Base-by-base conservation (phyloP, 306 rosid species). In the Cicer chorassanicum region DNA sequence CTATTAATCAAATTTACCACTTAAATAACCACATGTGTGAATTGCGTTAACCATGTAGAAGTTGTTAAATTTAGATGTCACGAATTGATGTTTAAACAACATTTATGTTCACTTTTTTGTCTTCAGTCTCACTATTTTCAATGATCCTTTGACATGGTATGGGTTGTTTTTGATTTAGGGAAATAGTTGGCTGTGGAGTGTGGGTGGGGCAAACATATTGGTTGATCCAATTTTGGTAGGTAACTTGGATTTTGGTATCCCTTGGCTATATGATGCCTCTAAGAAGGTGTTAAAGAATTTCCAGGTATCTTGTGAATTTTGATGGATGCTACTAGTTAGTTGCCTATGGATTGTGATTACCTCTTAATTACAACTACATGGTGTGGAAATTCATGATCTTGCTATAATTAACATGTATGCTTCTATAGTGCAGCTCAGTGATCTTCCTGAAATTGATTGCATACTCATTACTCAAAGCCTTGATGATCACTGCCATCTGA, bases 401-500 rank as follows among this genome's bases (percentile, higher is more conserved):
- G 63, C 72, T 75, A 75, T 86, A 29, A 29, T 29, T 29, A 56
- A 84, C 75, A 64, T 68, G 56, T 76, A 8, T 75, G 78, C 57
- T 70, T 63, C 56, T 78, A 75, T 84, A 76, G 78, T 87, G 91
- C 96, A 94, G 97, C 86, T 94, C 65, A 81, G 72, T 78, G 97
- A 94, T 83, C 91, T 91, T 87, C 98, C 97, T 9, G 93, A 89
- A 76, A 84, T 94, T 7, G 91, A 87, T 85, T 89, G 90, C 79
- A 15, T 91, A 34, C 87, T 94, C 48, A 91, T 91, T 59, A 94
- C 98, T 8, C 97, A 91, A 88, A 94, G 96, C 83, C 93, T 91
- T 57, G 98, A 94, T 83, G 96, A 94, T 82, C 98, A 91, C 83
- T 94, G 96, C 83, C 98, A 94, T 86, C 83, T 94, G 93, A 91